Percentiles rank a stretch among this genome's conserved stretches.
Evolutionary conservation across 345 rosid species (phyloP).

Genomic region (Lepidium sativum): DNA sequence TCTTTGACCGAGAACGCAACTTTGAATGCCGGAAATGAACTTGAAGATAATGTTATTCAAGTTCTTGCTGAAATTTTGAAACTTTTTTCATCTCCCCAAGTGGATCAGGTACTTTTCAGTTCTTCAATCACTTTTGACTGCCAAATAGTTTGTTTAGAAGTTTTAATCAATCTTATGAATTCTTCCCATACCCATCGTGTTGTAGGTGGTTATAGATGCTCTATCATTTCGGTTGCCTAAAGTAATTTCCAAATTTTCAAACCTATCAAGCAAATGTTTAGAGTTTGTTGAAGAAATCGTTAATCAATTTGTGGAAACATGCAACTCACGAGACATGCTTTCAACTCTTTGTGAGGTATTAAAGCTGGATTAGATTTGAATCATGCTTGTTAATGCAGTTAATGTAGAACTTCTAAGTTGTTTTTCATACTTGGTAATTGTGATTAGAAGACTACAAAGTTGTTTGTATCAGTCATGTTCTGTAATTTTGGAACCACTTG

Average conservation of each 20-base stretch:
- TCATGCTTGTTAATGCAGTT: neutral
- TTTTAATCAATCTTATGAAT: neutral
- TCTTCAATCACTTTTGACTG: neutral
- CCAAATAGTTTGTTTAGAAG: neutral
- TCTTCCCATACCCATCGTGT: neutral
- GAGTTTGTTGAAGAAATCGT: slow-evolving; percentile 39
- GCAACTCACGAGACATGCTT: slow-evolving; percentile 85
- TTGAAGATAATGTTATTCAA: slow-evolving; percentile 31
- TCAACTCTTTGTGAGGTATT: slow-evolving; percentile 75
- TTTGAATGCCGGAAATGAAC: slow-evolving; percentile 26
- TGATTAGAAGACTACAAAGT: neutral
- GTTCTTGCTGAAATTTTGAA: slow-evolving; percentile 33
- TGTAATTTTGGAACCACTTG: slow-evolving; percentile 1
- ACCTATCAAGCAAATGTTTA: slow-evolving; percentile 43
- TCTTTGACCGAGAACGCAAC: slow-evolving; percentile 31
- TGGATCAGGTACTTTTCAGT: slow-evolving; percentile 46
- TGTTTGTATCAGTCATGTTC: too few relatives aligned
- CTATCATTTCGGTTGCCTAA: slow-evolving; percentile 72
- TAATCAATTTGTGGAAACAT: slow-evolving; percentile 37
- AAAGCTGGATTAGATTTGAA: neutral
- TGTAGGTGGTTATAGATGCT: slow-evolving; percentile 53
- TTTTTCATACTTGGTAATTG: neutral
- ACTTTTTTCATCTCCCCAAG: slow-evolving; percentile 36
- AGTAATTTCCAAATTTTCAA: slow-evolving; percentile 51
- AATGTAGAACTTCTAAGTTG: neutral